Conservation (phyloP, 169 alveolate genomes). For the Babesia ovata region DNA sequence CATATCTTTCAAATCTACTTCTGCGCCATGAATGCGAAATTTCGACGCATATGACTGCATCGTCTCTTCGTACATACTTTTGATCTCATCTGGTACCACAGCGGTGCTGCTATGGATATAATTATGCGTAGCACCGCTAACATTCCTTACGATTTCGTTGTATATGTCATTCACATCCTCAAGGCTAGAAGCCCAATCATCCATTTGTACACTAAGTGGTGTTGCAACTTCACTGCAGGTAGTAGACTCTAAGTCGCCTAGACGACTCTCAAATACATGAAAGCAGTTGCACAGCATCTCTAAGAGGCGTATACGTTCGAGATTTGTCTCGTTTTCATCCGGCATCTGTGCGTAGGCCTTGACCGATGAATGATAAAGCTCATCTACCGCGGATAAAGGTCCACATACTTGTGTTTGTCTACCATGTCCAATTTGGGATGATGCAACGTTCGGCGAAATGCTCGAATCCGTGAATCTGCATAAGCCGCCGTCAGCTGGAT, state of each 20-base stretch:
- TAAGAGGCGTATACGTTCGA: slow-evolving; percentile 13
- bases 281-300: slow-evolving; percentile 46
- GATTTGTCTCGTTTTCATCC: not conserved
- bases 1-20: slow-evolving; percentile 14
- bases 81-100: not conserved
- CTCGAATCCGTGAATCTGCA: not conserved
- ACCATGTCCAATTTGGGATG: no score
- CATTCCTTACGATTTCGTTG: not conserved
- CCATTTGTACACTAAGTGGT: not conserved
- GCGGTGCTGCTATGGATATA: not conserved
- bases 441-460: no score
- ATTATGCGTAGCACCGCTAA: not conserved
- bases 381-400: not conserved
- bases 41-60: not conserved
- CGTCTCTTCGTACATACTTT: not conserved
- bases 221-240: not conserved
- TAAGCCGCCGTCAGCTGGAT: no score
- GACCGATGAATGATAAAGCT: not conserved
- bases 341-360: not conserved
- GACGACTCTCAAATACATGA: slow-evolving; percentile 30
- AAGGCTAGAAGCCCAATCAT: slow-evolving; percentile 1
- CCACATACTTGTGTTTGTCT: not conserved
- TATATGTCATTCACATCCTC: slow-evolving; percentile 4
- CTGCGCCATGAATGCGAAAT: not conserved
- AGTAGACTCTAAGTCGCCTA: slow-evolving; percentile 10